Evolutionary conservation across 2,329 filamentous ascomycete genomes (phyloP).

Genomic region (Cercospora berteroae): DNA sequence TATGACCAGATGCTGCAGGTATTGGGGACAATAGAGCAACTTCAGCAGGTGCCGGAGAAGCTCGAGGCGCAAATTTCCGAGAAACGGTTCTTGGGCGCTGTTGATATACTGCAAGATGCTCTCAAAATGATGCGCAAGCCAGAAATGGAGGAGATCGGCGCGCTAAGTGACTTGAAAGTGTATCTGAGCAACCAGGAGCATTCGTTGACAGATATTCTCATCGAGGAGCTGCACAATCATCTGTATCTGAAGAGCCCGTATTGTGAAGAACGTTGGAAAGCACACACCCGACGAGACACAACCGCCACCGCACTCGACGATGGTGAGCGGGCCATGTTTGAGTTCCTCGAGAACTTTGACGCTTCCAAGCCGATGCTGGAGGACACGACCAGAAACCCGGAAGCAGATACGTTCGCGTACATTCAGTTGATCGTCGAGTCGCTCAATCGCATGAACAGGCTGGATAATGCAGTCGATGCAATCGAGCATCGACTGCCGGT

Average conservation of each 20-base stretch:
- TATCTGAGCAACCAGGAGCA: constrained; percentile 94
- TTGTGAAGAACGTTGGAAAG: constrained; percentile 93
- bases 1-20: constrained; percentile 88
- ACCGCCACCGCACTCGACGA: constrained; percentile 35
- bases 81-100: constrained; percentile 88
- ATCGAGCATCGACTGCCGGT: constrained; percentile 92
- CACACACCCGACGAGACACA: constrained; percentile 60
- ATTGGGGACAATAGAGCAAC: constrained; percentile 69
- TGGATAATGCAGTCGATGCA: constrained; percentile 82
- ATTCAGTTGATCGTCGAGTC: constrained; percentile 84
- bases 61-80: constrained; percentile 93
- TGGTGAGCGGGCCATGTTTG: constrained; percentile 56
- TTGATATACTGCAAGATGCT: constrained; percentile 86
- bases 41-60: constrained; percentile 85
- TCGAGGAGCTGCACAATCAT: constrained; percentile 97
- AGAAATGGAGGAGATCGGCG: constrained; percentile 88
- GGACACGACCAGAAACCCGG: constrained; percentile 88
- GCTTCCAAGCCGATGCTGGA: constrained; percentile 64
- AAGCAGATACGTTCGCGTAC: constrained; percentile 93
- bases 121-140: constrained; percentile 79
- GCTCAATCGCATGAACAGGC: constrained; percentile 79
- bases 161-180: constrained; percentile 76
- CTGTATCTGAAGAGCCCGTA: constrained; percentile 97
- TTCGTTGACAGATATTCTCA: constrained; percentile 84
- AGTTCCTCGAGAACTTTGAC: constrained; percentile 58